Percentiles rank a stretch among this genome's conserved stretches.
Evolutionary conservation across 768 basidiomycete genomes (phyloP).

Genomic region (Collybiopsis luxurians): DNA sequence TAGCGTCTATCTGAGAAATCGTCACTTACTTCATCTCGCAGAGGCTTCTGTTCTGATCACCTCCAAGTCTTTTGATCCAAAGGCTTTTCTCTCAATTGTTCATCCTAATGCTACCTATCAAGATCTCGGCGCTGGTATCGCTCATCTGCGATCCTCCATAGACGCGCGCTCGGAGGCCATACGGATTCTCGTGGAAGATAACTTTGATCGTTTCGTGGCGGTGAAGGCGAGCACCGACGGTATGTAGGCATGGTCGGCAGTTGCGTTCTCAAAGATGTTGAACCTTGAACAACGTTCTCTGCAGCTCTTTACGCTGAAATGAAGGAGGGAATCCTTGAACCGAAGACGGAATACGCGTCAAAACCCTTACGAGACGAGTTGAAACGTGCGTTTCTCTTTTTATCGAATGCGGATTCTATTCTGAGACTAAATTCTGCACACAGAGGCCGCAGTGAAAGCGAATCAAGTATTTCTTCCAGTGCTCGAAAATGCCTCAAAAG

Average conservation of each 20-base stretch:
- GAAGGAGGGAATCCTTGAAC: conserved; percentile 81
- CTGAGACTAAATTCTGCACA: neutral
- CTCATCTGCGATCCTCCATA: conserved; percentile 71
- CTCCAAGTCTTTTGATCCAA: conserved; percentile 96
- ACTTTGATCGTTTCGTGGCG: conserved; percentile 96
- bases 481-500: conserved; percentile 92
- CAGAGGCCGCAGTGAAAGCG: conserved; percentile 90
- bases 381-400: conserved; percentile 58
- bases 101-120: conserved; percentile 96
- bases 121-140: conserved; percentile 79
- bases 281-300: conserved; percentile 7
- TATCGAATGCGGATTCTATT: neutral
- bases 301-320: conserved; percentile 89
- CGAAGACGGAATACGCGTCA: conserved; percentile 78
- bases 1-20: neutral
- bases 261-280: neutral
- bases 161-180: conserved; percentile 95
- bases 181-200: conserved; percentile 91
- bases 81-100: conserved; percentile 84
- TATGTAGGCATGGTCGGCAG: conserved; percentile 28
- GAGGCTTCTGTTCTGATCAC: conserved; percentile 82
- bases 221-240: conserved; percentile 98
- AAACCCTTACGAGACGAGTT: conserved; percentile 79
- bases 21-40: conserved; percentile 20
- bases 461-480: conserved; percentile 96